Base-by-base conservation (phyloP, 225 moss, liverwort and hornwort genomes). In the Neckera pumila region DNA sequence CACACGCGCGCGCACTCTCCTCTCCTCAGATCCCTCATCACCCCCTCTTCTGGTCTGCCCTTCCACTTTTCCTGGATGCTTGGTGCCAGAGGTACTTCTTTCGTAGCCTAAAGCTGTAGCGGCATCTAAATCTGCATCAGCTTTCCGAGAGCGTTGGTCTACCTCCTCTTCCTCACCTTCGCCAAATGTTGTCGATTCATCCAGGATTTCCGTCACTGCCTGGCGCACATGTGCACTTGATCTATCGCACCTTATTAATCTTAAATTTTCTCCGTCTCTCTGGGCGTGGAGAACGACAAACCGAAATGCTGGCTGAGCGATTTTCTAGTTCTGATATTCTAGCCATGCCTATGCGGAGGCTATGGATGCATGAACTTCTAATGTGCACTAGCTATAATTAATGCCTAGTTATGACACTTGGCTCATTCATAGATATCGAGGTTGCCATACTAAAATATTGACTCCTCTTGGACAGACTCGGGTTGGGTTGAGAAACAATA, bases 11-110 rank as follows among this genome's bases (percentile, higher is more conserved):
- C 94, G 94, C 90, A 94, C 92, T 90, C 91, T 77, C 91, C 92
- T 92, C 90, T 91, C 92, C 91, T 92, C 91, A 59, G 91, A 91
- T 91, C 89, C 92, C 92, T 91, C 92, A 90, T 89, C 93, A 89
- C 91, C 94, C 94, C 94, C 92, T 87, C 92, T 79, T 81, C 89
- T 92, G 89, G 89, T 87, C 82, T 79, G 88, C 88, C 91, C 94
- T 94, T 92, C 92, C 92, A 92, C 94, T 73, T 89, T 94, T 91
- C 81, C 91, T 80, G 89, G 81, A 94, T 91, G 91, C 80, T 89
- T 80, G 76, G 56, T 86, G 91, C 86, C 87, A 54, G 89, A 90
- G 71, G 53, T 63, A 70, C 15, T 83, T 90, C 78, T 57, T 79
- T 62, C 87, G 83, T 76, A 25, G 63, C 93, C 88, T 92, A 89